Evolutionary conservation across 352 stramenopile species (phyloP).

Genomic region (Pythium sukuiense): DNA sequence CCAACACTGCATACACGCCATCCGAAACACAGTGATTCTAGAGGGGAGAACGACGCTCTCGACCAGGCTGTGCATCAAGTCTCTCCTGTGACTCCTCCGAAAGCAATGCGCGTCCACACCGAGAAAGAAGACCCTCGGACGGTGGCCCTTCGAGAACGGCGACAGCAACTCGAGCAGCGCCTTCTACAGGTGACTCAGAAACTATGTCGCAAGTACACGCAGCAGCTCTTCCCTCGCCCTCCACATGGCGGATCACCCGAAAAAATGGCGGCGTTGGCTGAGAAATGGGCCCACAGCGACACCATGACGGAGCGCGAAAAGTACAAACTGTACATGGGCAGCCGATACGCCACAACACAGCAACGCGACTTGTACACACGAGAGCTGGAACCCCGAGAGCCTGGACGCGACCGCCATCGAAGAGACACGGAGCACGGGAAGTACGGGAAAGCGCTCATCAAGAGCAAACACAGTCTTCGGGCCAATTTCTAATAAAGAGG

Average conservation of each 20-base stretch:
- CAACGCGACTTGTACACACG: slow-evolving; percentile 65
- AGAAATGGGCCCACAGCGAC: slow-evolving; percentile 44
- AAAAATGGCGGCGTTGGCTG: slow-evolving; percentile 40
- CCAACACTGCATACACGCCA: neutral
- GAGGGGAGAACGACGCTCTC: slow-evolving; percentile 8
- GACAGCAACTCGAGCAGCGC: slow-evolving; percentile 44
- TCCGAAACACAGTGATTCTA: neutral
- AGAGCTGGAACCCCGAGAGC: slow-evolving; percentile 46
- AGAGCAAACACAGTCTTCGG: slow-evolving; percentile 54
- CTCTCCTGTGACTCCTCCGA: slow-evolving; percentile 6
- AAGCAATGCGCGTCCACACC: neutral
- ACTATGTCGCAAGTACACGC: slow-evolving; percentile 71
- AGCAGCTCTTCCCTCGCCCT: slow-evolving; percentile 40
- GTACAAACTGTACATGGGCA: slow-evolving; percentile 56
- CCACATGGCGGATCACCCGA: slow-evolving; percentile 25
- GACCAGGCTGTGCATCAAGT: slow-evolving; percentile 5
- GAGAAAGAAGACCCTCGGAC: slow-evolving; percentile 26
- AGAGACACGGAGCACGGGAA: slow-evolving; percentile 58
- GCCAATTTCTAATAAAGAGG: slow-evolving; percentile 42
- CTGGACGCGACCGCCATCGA: slow-evolving; percentile 44
- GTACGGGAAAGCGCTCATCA: slow-evolving; percentile 64
- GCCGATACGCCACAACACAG: slow-evolving; percentile 55
- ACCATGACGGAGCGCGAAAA: slow-evolving; percentile 37
- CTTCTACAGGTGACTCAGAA: slow-evolving; percentile 64
- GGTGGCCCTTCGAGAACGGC: slow-evolving; percentile 31